These are phyloP conservation scores for Aspergillus carlsbadensis DNA, from an alignment of 495 filamentous ascomycete genomes.

Conservation along the genomic window DNA sequence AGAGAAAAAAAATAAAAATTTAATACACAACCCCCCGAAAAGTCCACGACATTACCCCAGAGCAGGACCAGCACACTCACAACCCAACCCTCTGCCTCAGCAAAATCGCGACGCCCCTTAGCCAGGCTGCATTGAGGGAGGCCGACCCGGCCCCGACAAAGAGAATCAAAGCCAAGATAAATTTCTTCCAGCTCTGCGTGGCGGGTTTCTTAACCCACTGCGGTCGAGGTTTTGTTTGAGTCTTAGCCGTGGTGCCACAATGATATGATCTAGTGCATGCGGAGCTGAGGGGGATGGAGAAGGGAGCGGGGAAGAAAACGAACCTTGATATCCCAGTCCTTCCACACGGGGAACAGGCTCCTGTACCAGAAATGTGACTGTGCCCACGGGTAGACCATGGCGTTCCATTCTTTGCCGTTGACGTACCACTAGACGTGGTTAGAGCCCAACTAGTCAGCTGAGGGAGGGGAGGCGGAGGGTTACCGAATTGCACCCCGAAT, in stretches of 20 bases:
- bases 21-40: too few species aligned
- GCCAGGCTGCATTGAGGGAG: background rate
- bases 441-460: too few species aligned
- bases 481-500: conserved; percentile 40
- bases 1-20: too few species aligned
- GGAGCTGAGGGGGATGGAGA: too few species aligned
- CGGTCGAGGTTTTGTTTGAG: too few species aligned
- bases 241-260: too few species aligned
- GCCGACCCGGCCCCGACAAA: background rate
- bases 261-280: too few species aligned
- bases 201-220: background rate
- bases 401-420: conserved; percentile 45
- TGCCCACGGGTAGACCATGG: conserved; percentile 47
- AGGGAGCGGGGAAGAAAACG: background rate
- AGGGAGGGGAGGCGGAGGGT: conserved; percentile 20
- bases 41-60: too few species aligned
- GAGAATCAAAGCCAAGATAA: background rate
- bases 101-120: background rate
- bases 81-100: background rate
- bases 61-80: too few species aligned
- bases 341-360: conserved; percentile 36
- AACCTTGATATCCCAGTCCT: conserved; percentile 33
- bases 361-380: conserved; percentile 35
- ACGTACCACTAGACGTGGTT: conserved; percentile 24
- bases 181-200: background rate